Evolutionary conservation across 2,329 filamentous ascomycete species (phyloP), one percentile per base, ranked within the genome.

Genomic region (Cercospora sp.): DNA sequence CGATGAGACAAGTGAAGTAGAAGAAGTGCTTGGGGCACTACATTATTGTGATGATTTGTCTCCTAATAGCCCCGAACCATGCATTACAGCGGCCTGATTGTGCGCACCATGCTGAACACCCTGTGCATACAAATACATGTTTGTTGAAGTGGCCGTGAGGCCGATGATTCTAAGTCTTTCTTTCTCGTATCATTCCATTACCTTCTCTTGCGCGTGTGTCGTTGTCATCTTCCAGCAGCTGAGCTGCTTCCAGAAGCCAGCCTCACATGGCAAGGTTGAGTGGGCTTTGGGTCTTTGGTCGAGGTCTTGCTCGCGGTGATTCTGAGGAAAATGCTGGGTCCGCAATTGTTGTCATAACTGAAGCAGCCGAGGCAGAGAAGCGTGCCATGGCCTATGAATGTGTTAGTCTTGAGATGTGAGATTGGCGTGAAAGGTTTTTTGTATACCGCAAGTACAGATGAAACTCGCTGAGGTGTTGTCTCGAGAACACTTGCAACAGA

Each of bases 401-500:
- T 28, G 48, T 53, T 8, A 53, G 20, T 58, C 5, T 42, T 10
- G 18, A n/a, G 1, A 3, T 31, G 18, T 33, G 13, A 33, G 5
- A 53, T 13, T 16, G 28, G 36, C 36, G 36, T 20, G 45, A 23
- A 18, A 63, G 13, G 1, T 26, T 23, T n/a, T 30, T n/a, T 36
- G 51, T 31, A 10, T 57, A 28, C 67, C 63, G 42, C 63, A 68
- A 59, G 53, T 60, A 53, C 67, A 68, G 36, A 68, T 60, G 40
- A 65, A 65, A 13, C 63, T 60, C 2, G 59, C 51, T 4, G 63
- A 65, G 13, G 67, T 63, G 42, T 68, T 68, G 33, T 68, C 67
- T 28, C 48, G 51, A 42, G 67, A 68, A 20, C 67, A 68, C 30
- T 63, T 64, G 60, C 67, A 68, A 53, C 67, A 68, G 59, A 68